phyloP scores from a whole-genome alignment of 306 rosid species.

The Vigna hirtella region DNA sequence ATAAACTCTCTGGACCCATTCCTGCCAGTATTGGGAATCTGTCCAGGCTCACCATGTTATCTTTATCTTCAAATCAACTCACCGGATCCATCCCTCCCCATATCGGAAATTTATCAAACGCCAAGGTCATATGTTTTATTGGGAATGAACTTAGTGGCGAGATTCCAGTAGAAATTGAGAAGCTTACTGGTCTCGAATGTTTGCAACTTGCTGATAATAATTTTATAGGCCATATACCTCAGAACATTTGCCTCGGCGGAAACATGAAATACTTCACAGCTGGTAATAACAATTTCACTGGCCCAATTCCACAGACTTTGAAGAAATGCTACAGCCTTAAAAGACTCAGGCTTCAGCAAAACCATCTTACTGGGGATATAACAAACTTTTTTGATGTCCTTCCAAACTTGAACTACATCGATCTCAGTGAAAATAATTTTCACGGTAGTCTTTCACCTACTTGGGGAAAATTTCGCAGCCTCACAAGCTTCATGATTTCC shows the following conservation, averaged over 20 bases:
- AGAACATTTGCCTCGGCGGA: background rate
- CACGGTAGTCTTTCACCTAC: background rate
- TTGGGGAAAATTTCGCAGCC: background rate
- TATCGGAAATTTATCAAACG: background rate
- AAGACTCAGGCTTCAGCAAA: background rate
- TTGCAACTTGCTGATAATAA: background rate
- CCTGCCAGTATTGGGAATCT: background rate
- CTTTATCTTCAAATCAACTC: background rate
- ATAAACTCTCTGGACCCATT: background rate
- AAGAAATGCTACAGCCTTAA: background rate
- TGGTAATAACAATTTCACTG: background rate
- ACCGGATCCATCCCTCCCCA: background rate
- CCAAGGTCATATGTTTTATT: background rate
- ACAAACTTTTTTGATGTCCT: background rate
- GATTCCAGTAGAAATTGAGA: background rate
- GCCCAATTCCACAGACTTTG: background rate
- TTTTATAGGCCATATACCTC: background rate
- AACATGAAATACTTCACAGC: background rate
- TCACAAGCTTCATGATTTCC: background rate
- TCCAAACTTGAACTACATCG: constrained; percentile 8
- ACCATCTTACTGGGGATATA: background rate
- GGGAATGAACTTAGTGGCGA: background rate
- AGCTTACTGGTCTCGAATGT: background rate
- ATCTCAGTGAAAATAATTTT: background rate
- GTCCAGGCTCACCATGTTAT: background rate